phyloP scores from a whole-genome alignment of 176 grass and related monocot species.

The sorghum (Sorghum bicolor) region Sorghum_bicolor_NCBIv3 NC_012878.2:52804001-52804500 shows the following conservation, averaged over 20 bases:
- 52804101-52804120: conserved; percentile 12
- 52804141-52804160: conserved; percentile 24
- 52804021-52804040: conserved; percentile 64
- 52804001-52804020: conserved; percentile 5
- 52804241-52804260: conserved; percentile 96
- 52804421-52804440: neutral
- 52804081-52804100: conserved; percentile 80
- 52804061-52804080: conserved; percentile 85
- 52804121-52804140: conserved; percentile 19
- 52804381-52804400: neutral
- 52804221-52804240: conserved; percentile 97
- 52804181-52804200: conserved; percentile 96
- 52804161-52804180: conserved; percentile 51
- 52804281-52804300: neutral
- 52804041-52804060: conserved; percentile 97
- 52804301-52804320: conserved; percentile 1
- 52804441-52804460: neutral
- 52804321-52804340: neutral
- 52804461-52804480: conserved; percentile 79
- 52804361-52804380: neutral
- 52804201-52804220: conserved; percentile 96
- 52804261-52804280: conserved; percentile 69
- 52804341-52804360: neutral
- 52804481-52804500: conserved; percentile 89
- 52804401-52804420: conserved; percentile 11